A percentile compares a stretch with the other conserved stretches of the same genome.
Evolutionary conservation across 257 asterid species (phyloP).

Genomic region (Nicotiana tabacum): DNA sequence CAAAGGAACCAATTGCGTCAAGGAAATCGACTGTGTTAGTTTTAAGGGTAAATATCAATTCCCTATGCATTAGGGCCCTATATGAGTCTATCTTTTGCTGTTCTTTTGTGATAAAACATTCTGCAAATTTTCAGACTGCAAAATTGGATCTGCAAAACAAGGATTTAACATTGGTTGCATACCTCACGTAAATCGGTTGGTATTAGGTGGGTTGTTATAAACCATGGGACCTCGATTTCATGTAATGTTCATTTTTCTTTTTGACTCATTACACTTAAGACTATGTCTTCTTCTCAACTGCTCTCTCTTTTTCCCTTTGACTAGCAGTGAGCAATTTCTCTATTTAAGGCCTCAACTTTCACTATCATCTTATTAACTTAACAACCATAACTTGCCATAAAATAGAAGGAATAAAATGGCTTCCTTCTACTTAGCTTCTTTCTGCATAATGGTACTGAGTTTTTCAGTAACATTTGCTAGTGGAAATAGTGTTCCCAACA

Average conservation of each 20-base stretch:
- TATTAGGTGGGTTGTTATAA: background rate
- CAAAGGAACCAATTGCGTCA: too few species aligned
- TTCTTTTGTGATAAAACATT: too few species aligned
- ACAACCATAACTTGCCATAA: background rate
- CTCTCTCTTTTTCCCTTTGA: background rate
- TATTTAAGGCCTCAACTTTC: conserved; percentile 1
- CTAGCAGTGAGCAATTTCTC: background rate
- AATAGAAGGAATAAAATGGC: background rate
- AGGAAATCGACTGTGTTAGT: too few species aligned
- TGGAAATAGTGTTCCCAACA: background rate
- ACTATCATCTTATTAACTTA: background rate
- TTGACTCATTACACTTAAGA: background rate
- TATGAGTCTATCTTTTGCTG: too few species aligned
- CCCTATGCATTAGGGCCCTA: too few species aligned
- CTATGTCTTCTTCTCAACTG: conserved; percentile 1
- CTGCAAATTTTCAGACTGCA: too few species aligned
- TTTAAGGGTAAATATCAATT: too few species aligned
- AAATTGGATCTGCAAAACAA: too few species aligned
- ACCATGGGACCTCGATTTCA: conserved; percentile 9
- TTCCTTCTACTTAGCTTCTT: conserved; percentile 12
- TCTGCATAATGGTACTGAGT: conserved; percentile 29
- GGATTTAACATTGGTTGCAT: background rate
- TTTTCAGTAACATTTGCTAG: conserved; percentile 22
- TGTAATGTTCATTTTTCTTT: background rate
- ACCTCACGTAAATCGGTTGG: background rate